Evolutionary conservation across 495 filamentous ascomycete genomes (phyloP), one percentile per base, ranked within the genome.

Genomic region (Tirmania nivea): DNA sequence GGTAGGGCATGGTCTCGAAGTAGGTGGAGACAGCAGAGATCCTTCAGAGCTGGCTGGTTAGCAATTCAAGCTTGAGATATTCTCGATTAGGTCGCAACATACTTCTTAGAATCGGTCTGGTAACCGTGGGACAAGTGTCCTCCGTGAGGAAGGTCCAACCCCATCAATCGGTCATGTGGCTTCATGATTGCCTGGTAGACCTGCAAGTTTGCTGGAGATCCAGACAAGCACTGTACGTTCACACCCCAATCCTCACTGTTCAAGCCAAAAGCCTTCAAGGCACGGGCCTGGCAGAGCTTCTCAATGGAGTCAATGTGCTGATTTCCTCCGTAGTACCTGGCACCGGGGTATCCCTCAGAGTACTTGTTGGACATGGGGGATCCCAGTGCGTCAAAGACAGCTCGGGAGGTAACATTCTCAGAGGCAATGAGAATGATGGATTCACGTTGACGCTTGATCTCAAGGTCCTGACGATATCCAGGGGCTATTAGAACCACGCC

Each of bases 181-280:
- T 80, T 80, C 88, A 97, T 95, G 66, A 99, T 81, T 56, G 90
- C 90, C 75, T 96, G 92, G 74, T 99, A 96, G 59, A 93, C 87
- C 75, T 97, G 89, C 56, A 99, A 70, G 70, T 99, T 99, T 69
- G 90, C 90, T 56, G 90, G 90, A 69, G 78, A 84, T 56, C 87
- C 86, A 68, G 79, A 84, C 67, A 99, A 69, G 66, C 83, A 86
- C 72, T 99, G 90, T 51, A 99, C 90, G 65, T 99, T 99, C 73
- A 99, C 90, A 63, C 92, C 90, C 90, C 90, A 99, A 71, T 90
- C 84, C 61, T 80, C 78, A 19, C 78, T 58, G 68, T 94, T 83
- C 37, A 94, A 72, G 61, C 81, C 75, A 74, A 95, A 99, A 36
- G 90, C 85, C 73, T 87, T 74, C 56, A 96, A 80, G 60, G 90